A percentile compares a stretch with the other conserved stretches of the same genome.
phyloP scores from a whole-genome alignment of 2,329 filamentous ascomycete genomes.

The Trichoderma harzianum region DNA sequence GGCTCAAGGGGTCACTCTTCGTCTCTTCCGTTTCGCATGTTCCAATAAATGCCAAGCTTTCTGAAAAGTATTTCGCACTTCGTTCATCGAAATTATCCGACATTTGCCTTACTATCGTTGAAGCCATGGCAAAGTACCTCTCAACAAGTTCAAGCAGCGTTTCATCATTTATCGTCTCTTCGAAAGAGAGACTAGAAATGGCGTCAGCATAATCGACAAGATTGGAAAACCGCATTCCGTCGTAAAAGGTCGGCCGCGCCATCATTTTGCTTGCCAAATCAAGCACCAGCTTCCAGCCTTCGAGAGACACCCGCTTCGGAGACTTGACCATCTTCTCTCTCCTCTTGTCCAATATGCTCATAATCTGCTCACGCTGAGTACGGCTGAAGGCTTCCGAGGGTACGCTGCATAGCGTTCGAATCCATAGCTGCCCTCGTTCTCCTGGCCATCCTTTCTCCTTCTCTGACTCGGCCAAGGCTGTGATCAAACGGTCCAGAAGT shows the following conservation, averaged over 20 bases:
- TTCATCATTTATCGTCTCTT: conserved; percentile 26
- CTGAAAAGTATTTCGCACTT: conserved; percentile 39
- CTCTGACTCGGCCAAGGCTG: conserved; percentile 28
- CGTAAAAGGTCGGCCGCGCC: conserved; percentile 49
- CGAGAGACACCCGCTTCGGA: conserved; percentile 26
- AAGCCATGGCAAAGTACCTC: conserved; percentile 33
- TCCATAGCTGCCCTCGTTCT: conserved; percentile 29
- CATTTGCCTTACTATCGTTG: conserved; percentile 42
- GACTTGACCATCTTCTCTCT: conserved; percentile 27
- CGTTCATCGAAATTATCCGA: conserved; percentile 41
- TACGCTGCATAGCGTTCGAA: conserved; percentile 33
- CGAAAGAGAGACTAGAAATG: conserved; percentile 29
- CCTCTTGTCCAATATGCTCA: conserved; percentile 33
- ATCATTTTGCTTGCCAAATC: conserved; percentile 49
- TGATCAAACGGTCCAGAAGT: conserved; percentile 34
- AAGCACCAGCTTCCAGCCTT: conserved; percentile 39
- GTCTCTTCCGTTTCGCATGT: conserved; percentile 22
- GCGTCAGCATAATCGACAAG: conserved; percentile 35
- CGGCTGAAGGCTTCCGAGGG: conserved; percentile 42
- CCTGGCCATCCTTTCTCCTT: conserved; percentile 33
- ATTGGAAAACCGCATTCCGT: conserved; percentile 41
- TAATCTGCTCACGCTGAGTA: conserved; percentile 42
- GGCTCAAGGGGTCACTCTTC: neutral
- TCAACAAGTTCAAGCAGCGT: conserved; percentile 33
- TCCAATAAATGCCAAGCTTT: conserved; percentile 27